A percentile compares a stretch with the other conserved stretches of the same genome.
These are phyloP conservation scores for Arxiozyma bovina DNA, from an alignment of 1,139 yeast genomes.

Conservation along the genomic window DNA sequence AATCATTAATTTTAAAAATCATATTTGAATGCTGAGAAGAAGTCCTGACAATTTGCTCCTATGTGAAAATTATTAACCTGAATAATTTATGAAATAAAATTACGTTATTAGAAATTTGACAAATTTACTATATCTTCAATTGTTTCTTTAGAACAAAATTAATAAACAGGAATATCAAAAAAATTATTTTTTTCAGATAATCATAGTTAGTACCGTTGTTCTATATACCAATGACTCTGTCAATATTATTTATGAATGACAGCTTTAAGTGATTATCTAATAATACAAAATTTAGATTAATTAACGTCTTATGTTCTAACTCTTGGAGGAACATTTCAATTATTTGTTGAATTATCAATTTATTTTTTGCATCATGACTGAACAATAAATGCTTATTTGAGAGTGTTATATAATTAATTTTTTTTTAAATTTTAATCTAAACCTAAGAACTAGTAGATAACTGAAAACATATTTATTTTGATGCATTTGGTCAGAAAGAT, in stretches of 20 bases:
- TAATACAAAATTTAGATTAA: not conserved
- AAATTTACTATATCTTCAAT: constrained; percentile 18
- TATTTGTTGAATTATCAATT: no score
- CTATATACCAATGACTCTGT: constrained; percentile 20
- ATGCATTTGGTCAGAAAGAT: no score
- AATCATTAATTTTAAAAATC: constrained; percentile 21
- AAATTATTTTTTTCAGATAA: constrained; percentile 24
- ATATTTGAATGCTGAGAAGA: constrained; percentile 21
- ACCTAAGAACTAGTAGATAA: no score
- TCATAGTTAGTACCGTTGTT: constrained; percentile 24
- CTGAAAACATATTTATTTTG: no score
- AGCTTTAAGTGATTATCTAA: not conserved
- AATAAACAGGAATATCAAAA: constrained; percentile 18
- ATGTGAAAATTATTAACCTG: constrained; percentile 29
- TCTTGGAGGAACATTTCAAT: not conserved
- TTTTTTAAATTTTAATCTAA: no score
- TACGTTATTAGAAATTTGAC: constrained; percentile 20
- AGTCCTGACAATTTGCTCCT: constrained; percentile 24
- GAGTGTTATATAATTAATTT: no score
- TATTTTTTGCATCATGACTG: no score
- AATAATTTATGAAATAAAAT: constrained; percentile 26
- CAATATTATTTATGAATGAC: constrained; percentile 14
- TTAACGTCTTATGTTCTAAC: not conserved
- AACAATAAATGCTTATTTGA: no score
- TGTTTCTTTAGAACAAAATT: constrained; percentile 18